phyloP scores from a whole-genome alignment of 2,329 filamentous ascomycete genomes.

The Calonectria multiphialidica region DNA sequence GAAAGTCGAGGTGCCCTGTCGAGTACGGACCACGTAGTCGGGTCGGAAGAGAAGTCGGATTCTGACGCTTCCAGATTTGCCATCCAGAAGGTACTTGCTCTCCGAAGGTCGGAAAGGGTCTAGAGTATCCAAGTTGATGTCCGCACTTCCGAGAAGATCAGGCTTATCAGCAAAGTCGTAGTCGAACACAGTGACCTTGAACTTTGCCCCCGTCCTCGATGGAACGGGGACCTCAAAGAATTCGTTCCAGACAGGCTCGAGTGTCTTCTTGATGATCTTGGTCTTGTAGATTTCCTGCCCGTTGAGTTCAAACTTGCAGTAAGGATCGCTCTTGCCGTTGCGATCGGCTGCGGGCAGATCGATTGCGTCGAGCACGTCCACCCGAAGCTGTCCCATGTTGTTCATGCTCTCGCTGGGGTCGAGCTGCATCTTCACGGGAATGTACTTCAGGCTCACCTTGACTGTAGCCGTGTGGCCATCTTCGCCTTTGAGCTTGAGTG shows the following conservation, averaged over 20 bases:
- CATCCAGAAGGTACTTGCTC: constrained; percentile 81
- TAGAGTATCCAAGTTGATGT: constrained; percentile 81
- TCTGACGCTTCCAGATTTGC: constrained; percentile 87
- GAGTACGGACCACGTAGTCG: constrained; percentile 86
- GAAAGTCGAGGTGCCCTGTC: constrained; percentile 94
- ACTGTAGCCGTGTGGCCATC: constrained; percentile 79
- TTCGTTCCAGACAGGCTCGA: constrained; percentile 96
- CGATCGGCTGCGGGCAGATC: constrained; percentile 94
- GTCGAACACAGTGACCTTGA: constrained; percentile 87
- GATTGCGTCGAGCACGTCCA: constrained; percentile 89
- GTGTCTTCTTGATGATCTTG: constrained; percentile 95
- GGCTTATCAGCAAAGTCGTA: constrained; percentile 98
- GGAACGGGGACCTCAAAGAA: constrained; percentile 88
- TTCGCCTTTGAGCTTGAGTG: constrained; percentile 82
- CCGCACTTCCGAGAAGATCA: constrained; percentile 84
- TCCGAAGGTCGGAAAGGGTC: constrained; percentile 89
- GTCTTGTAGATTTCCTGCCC: constrained; percentile 94
- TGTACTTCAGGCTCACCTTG: constrained; percentile 93
- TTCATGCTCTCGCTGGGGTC: constrained; percentile 98
- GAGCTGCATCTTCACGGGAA: constrained; percentile 93
- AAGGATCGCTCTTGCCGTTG: constrained; percentile 97
- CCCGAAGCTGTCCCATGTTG: constrained; percentile 95
- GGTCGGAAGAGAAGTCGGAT: constrained; percentile 93
- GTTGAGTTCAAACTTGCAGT: constrained; percentile 93
- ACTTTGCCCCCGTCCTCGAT: constrained; percentile 86